phyloP scores from a whole-genome alignment of 2,329 filamentous ascomycete species.

The Triangularia setosa region DNA sequence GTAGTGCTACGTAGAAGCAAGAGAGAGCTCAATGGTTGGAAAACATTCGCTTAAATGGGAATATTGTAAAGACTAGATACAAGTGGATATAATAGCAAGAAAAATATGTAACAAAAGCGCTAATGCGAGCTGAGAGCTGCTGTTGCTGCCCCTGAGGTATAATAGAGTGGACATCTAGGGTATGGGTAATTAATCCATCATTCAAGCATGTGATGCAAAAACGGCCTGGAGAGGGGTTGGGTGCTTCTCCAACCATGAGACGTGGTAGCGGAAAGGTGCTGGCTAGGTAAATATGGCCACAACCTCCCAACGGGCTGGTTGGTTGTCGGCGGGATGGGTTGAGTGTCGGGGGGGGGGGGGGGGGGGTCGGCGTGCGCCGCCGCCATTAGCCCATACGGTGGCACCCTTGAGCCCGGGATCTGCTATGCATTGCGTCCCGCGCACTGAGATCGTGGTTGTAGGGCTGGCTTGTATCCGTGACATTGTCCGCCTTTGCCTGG shows the following conservation, averaged over 20 bases:
- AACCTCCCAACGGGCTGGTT: background rate
- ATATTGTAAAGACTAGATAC: slow-evolving; percentile 1
- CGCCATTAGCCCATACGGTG: background rate
- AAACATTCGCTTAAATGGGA: background rate
- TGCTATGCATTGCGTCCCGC: background rate
- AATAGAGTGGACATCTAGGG: background rate
- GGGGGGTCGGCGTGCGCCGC: background rate
- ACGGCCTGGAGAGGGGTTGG: background rate
- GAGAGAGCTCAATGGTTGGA: background rate
- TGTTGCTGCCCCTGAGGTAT: background rate
- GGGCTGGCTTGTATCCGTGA: background rate
- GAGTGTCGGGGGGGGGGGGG: no score
- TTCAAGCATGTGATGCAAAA: background rate
- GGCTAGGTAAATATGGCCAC: no score
- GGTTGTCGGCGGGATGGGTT: background rate
- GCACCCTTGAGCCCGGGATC: background rate
- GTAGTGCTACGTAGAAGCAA: no score
- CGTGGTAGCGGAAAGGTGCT: background rate
- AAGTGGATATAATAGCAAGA: slow-evolving; percentile 3
- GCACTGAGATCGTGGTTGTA: background rate
- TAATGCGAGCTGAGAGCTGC: slow-evolving; percentile 2
- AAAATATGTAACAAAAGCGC: slow-evolving; percentile 9
- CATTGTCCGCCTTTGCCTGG: background rate
- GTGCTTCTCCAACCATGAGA: background rate
- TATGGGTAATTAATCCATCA: background rate